phyloP scores from a whole-genome alignment of 1,284 basidiomycete genomes.

The Irpex rosettiformis region DNA sequence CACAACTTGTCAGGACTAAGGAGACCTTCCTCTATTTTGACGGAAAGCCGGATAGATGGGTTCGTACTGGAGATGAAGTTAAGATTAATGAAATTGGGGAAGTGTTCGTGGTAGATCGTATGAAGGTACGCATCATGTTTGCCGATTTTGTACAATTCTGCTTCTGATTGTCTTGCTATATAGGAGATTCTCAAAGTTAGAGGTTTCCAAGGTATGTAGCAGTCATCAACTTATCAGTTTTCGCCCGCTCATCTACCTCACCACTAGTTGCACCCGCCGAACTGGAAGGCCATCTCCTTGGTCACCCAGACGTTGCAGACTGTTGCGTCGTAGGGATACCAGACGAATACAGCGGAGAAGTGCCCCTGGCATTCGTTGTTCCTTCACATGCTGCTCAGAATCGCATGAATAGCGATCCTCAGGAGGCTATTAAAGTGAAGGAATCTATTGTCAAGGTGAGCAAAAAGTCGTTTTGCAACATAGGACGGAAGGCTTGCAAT shows the following conservation, averaged over 20 bases:
- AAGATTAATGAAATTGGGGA: conserved; percentile 53
- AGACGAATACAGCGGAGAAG: conserved; percentile 45
- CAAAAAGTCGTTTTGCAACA: neutral
- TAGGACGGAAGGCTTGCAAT: neutral
- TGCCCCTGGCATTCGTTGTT: conserved; percentile 39
- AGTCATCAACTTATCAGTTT: neutral
- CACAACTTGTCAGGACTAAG: conserved; percentile 48
- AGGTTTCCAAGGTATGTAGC: conserved; percentile 22
- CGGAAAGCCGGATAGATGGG: conserved; percentile 40
- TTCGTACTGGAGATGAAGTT: conserved; percentile 69
- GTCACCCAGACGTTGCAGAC: conserved; percentile 65
- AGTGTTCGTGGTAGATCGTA: conserved; percentile 62
- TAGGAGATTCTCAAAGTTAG: conserved; percentile 33
- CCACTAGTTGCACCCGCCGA: conserved; percentile 38
- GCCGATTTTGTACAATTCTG: conserved; percentile 2
- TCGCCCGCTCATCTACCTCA: neutral
- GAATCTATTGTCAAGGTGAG: conserved; percentile 13
- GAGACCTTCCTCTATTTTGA: conserved; percentile 52
- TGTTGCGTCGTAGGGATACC: conserved; percentile 53
- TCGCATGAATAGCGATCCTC: conserved; percentile 10
- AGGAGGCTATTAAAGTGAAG: conserved; percentile 10
- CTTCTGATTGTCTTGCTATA: neutral
- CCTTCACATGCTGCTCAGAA: conserved; percentile 14
- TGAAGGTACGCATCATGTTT: conserved; percentile 44
- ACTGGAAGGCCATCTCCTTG: conserved; percentile 52